Evolutionary conservation across 257 asterid genomes (phyloP).

Genomic region (Solanum dulcamara): DNA sequence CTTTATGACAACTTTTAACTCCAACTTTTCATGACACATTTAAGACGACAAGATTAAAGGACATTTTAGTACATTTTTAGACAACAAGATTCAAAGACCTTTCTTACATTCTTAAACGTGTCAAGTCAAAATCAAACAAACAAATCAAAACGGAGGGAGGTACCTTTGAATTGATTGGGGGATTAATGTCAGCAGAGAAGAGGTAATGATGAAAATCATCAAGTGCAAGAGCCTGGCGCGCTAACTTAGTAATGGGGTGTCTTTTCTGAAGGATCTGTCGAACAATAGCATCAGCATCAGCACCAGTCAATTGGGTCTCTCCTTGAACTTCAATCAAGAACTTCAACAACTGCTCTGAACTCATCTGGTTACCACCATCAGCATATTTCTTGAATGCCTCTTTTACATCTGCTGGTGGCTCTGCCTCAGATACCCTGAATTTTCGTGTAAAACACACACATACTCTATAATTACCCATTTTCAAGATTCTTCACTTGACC

Average conservation of each 20-base stretch:
- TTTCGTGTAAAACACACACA: slow-evolving; percentile 56
- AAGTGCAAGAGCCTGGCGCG: slow-evolving; percentile 16
- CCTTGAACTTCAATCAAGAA: slow-evolving; percentile 31
- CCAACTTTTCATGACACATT: no score
- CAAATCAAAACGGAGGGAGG: background rate
- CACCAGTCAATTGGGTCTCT: slow-evolving; percentile 7
- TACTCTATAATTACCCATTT: slow-evolving; percentile 44
- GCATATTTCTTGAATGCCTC: slow-evolving; percentile 40
- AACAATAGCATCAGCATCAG: slow-evolving; percentile 19
- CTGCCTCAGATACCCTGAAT: slow-evolving; percentile 43
- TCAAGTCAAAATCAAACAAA: background rate
- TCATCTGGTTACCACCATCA: slow-evolving; percentile 48
- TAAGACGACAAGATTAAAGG: background rate
- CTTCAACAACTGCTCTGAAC: slow-evolving; percentile 20
- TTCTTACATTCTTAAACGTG: background rate
- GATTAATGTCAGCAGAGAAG: slow-evolving; percentile 53
- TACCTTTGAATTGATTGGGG: slow-evolving; percentile 48
- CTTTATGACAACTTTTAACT: no score
- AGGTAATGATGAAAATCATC: slow-evolving; percentile 64
- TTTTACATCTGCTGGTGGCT: slow-evolving; percentile 51
- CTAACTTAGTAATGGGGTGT: slow-evolving; percentile 24
- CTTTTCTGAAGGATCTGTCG: slow-evolving; percentile 48
- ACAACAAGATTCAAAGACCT: background rate
- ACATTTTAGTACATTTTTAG: no score
- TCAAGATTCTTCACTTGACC: background rate